Evolutionary conservation across 1,284 basidiomycete species (phyloP).

Genomic region (Vanrija humicola): DNA sequence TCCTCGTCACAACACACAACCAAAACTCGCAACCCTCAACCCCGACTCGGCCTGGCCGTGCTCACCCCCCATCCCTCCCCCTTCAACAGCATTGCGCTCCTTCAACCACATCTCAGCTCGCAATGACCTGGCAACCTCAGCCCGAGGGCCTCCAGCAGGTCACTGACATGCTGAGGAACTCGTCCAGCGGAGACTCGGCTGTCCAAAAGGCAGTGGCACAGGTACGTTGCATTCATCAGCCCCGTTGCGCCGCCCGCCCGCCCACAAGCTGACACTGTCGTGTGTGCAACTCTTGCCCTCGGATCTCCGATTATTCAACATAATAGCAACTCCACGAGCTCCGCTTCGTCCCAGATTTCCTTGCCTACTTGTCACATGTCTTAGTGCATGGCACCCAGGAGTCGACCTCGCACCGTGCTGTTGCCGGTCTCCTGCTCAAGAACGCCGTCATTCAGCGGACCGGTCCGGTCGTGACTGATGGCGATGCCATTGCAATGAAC

Average conservation of each 20-base stretch:
- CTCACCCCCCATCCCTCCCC: background rate
- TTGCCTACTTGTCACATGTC: conserved; percentile 94
- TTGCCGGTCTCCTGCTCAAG: conserved; percentile 95
- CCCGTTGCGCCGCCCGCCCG: background rate
- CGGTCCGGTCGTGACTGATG: conserved; percentile 23
- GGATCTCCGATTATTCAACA: background rate
- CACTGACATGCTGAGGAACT: conserved; percentile 48
- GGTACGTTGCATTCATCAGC: conserved; percentile 30
- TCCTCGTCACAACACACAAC: too few species aligned
- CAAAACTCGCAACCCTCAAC: background rate
- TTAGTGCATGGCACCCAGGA: conserved; percentile 63
- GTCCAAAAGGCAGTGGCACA: conserved; percentile 49
- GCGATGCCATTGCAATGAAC: conserved; percentile 53
- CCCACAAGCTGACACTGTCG: background rate
- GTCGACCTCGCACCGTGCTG: conserved; percentile 84
- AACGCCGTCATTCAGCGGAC: conserved; percentile 60
- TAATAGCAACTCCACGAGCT: conserved; percentile 81
- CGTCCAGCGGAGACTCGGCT: conserved; percentile 44
- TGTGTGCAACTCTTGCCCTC: background rate
- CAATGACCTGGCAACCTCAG: conserved; percentile 48
- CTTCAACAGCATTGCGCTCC: background rate
- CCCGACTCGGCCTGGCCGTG: background rate
- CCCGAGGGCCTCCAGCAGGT: conserved; percentile 48
- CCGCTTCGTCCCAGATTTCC: conserved; percentile 85
- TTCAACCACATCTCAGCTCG: background rate